Base-by-base conservation (phyloP, 257 asterid species). In the Galeopsis tetrahit region DNA sequence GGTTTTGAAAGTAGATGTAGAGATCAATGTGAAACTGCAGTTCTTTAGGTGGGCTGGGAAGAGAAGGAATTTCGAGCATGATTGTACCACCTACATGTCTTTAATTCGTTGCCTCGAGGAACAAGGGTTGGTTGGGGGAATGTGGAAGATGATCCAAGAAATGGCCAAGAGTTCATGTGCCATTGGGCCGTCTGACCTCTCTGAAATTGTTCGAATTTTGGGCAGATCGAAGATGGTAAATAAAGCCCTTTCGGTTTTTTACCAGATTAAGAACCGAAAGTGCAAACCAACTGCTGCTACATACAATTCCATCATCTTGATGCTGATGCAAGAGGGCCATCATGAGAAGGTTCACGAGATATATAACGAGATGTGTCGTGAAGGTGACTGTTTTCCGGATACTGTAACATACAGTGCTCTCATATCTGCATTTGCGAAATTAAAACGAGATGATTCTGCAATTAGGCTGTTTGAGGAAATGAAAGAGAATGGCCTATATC, bases 31-130 rank as follows among this genome's bases (percentile, higher is more conserved):
- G 71, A 93, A 93, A 77, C 65, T 89, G 62, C 92, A 84, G 79
- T 93, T 93, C 83, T 93, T 93, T 65, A 85, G 79, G 80, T 93
- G 97, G 98, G 97, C 90, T 59, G 96, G 89, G 5, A 90, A 89
- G 74, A 85, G 96, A 76, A 86, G 91, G 85, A 82, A 93, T 63
- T 93, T 86, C 61, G 95, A 83, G 84, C 97, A 89, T 42, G 95
- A 93, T 72, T 81, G 82, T 7, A 77, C 85, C 31, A 85, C 98
- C 53, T 93, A 90, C 82, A 73, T 90, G 82, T 85, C 94, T 71
- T 75, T 90, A 52, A 79, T 93, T 38, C 86, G 56, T 59, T 89
- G 97, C 65, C 87, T 93, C 2, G 96, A 89, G 68, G 91, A 87
- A 81, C 80, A 90, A 2, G 82, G 89, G 36, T 48, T 84, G 61